Evolutionary conservation across 805 yeast genomes (phyloP).

Genomic region (Brettanomyces custersianus): DNA sequence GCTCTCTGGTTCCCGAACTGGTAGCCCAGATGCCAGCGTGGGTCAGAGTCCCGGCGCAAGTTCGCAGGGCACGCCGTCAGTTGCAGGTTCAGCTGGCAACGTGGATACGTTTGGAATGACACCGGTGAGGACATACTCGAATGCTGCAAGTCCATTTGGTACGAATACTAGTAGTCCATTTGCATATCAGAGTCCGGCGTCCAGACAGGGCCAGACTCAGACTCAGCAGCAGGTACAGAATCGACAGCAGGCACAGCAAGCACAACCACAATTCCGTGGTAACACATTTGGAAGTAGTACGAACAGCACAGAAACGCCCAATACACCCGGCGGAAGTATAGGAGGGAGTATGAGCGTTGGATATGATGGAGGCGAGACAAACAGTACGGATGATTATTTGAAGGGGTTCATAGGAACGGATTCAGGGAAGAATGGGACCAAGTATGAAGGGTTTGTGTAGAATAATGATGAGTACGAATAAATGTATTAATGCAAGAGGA

Average conservation of each 20-base stretch:
- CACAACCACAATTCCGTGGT: too few relatives aligned
- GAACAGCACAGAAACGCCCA: too few relatives aligned
- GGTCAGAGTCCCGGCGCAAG: neutral
- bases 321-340: too few relatives aligned
- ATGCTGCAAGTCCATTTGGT: slow-evolving; percentile 1
- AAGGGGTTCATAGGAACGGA: slow-evolving; percentile 1
- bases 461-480: too few relatives aligned
- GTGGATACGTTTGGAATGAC: neutral
- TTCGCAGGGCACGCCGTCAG: neutral
- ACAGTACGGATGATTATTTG: slow-evolving; percentile 2
- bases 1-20: slow-evolving; percentile 4
- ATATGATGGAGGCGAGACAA: too few relatives aligned
- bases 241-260: too few relatives aligned
- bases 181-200: neutral
- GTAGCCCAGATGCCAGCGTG: neutral
- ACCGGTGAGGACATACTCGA: slow-evolving; percentile 1
- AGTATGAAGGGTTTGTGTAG: too few relatives aligned
- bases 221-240: neutral
- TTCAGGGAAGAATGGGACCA: too few relatives aligned
- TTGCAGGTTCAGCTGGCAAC: slow-evolving; percentile 6
- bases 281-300: neutral
- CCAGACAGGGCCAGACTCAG: too few relatives aligned
- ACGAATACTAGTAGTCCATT: slow-evolving; percentile 16
- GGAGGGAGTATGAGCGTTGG: too few relatives aligned
- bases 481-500: too few relatives aligned